Percentiles rank a stretch among this genome's conserved stretches.
Evolutionary conservation across 2,329 filamentous ascomycete species (phyloP).

Genomic region (Fusarium sp.): DNA sequence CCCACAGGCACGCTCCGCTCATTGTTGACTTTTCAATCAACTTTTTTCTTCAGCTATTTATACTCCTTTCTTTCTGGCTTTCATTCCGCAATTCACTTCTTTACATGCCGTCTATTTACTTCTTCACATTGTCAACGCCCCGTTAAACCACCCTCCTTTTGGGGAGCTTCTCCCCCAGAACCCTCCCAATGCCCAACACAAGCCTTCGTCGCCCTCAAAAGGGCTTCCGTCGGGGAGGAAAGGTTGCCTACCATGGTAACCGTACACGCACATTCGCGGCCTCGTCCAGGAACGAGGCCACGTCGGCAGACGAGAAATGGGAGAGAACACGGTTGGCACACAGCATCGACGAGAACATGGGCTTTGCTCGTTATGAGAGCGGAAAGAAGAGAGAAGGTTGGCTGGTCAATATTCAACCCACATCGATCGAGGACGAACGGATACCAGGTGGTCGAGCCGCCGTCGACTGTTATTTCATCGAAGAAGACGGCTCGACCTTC

Average conservation of each 20-base stretch:
- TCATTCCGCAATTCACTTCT: background rate
- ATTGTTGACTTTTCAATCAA: slow-evolving; percentile 37
- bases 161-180: slow-evolving; percentile 22
- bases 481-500: slow-evolving; percentile 88
- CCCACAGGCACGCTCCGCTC: slow-evolving; percentile 38
- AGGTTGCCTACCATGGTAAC: slow-evolving; percentile 75
- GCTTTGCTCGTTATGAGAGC: slow-evolving; percentile 90
- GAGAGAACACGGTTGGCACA: slow-evolving; percentile 86
- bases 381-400: slow-evolving; percentile 86
- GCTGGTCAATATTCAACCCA: slow-evolving; percentile 95
- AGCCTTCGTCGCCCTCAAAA: slow-evolving; percentile 70
- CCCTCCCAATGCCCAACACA: slow-evolving; percentile 67
- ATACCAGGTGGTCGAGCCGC: slow-evolving; percentile 86
- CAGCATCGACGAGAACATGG: slow-evolving; percentile 93
- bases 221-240: slow-evolving; percentile 75
- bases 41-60: slow-evolving; percentile 14
- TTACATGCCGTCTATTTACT: slow-evolving; percentile 30
- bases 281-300: slow-evolving; percentile 82
- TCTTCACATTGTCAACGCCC: slow-evolving; percentile 23
- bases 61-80: background rate
- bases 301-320: slow-evolving; percentile 91
- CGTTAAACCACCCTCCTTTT: slow-evolving; percentile 36
- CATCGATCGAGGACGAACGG: slow-evolving; percentile 85
- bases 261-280: slow-evolving; percentile 83
- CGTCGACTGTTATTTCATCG: slow-evolving; percentile 97